These are phyloP conservation scores for Hevea brasiliensis DNA, from an alignment of 345 rosid species.

Conservation along the genomic window DNA sequence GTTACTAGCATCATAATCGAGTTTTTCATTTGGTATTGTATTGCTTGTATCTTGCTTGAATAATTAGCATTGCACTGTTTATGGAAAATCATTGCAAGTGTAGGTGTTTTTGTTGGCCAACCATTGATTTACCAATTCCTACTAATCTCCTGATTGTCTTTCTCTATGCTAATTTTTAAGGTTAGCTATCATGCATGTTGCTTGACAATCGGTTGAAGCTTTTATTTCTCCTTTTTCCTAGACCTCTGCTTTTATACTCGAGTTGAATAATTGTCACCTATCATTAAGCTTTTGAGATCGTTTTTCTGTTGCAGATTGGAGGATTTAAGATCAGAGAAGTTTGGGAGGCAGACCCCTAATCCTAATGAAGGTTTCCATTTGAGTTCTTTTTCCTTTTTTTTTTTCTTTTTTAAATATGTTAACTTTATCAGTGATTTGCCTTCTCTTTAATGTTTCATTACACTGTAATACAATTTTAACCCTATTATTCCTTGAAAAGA, in stretches of 20 bases:
- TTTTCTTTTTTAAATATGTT: not conserved
- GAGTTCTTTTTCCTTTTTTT: not conserved
- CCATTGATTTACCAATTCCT: constrained; percentile 26
- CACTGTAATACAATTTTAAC: not conserved
- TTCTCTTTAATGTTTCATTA: not conserved
- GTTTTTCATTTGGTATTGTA: constrained; percentile 15
- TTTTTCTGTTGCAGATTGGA: constrained; percentile 28
- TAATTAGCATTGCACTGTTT: constrained; percentile 17
- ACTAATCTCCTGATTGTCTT: constrained; percentile 10
- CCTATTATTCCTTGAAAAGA: not conserved
- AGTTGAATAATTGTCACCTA: not conserved
- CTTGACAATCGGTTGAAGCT: not conserved
- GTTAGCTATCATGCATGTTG: not conserved
- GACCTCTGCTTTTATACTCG: not conserved
- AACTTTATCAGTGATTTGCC: not conserved
- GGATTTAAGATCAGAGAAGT: constrained; percentile 17
- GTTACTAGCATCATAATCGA: constrained; percentile 7
- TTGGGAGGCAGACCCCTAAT: constrained; percentile 7
- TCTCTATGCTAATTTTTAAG: not conserved
- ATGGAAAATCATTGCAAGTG: constrained; percentile 45
- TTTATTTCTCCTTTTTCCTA: not conserved
- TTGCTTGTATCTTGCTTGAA: constrained; percentile 17
- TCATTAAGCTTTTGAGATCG: constrained; percentile 5
- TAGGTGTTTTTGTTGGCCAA: constrained; percentile 57
- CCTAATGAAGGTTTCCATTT: constrained; percentile 31